Base-by-base conservation (phyloP, 2,329 filamentous ascomycete species). In the Pestalotiopsis sp. region DNA sequence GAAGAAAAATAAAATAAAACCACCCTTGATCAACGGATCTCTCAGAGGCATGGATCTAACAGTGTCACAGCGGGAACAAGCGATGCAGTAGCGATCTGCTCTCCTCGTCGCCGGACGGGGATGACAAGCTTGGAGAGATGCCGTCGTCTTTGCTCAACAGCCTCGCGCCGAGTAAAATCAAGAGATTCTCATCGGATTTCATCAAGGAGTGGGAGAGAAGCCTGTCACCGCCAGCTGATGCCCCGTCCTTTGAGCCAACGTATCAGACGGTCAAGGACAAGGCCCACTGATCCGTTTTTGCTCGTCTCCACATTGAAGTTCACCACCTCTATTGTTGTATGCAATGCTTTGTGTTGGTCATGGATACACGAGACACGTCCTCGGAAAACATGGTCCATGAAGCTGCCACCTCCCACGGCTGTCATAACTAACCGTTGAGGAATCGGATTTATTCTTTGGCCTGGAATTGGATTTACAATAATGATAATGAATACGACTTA, bases 131-230 rank as follows among this genome's bases (percentile, higher is more conserved):
- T 45, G 85, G 87, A 78, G 83, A 90, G 75, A 77, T 89, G 68
- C 78, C 92, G 36, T 93, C 93, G 82, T 90, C 91, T 63, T 87
- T 91, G 62, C 86, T 97, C 67, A 91, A 90, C 76, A 90, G 91
- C 71, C 81, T 94, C 57, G 88, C 89, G 9, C 92, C 94, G 0
- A 90, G 90, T 73, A 94, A 93, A 74, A 82, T 98, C 73, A 93
- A 94, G 77, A 88, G 90, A 49, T 95, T 93, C 0, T 93, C 95
- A n/a, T 92, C 91, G 45, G 92, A 92, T 71, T 85, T 97, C 68
- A 94, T 98, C 89, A 92, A 91, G 72, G 94, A 97, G 77, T 97
- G 94, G 93, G 95, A 98, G 82, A 93, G 90, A 79, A 93, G 88
- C 72, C 82, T 95, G 14, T 89, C 87, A 2, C 85, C 89, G 41